Base-by-base conservation (phyloP, 495 filamentous ascomycete species). In the Apodospora peruviana region DNA sequence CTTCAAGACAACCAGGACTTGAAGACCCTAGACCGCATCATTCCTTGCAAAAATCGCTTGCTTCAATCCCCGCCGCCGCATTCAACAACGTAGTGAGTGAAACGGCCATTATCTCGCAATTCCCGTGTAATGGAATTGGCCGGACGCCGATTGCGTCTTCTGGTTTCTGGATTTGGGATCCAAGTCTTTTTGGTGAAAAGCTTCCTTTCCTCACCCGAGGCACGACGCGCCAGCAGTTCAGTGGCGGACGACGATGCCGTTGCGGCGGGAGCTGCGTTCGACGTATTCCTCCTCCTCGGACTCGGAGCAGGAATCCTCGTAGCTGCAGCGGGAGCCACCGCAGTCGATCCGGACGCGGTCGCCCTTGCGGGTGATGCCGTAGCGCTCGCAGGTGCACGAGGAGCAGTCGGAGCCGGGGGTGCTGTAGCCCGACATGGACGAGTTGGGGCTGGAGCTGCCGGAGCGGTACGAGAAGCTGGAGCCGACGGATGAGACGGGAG, bases 321-420 rank as follows among this genome's bases (percentile, higher is more conserved):
- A 91, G 50, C 86, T 86, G 67, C 90, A 96, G 62, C 89, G 83
- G 50, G 79, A 72, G 52, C 90, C 90, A 38, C 89, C 89, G 58
- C 90, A 96, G 78, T 96, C 90, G 52, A 96, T 81, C 79, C 90
- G 93, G 79, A 96, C 85, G 48, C 89, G 80, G 63, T 90, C 85
- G 51, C 90, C 90, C 72, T 83, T 82, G 70, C 90, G 87, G 49
- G 90, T 96, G 76, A 96, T 94, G 47, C 90, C 90, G 74, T 93
- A 96, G 74, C 90, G 88, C 59, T 96, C 87, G 70, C 90, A 96
- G 50, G 81, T 85, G 78, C 90, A 96, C 63, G 67, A 67, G 53
- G 68, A 65, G 66, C 66, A 73, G 62, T 72, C 69, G 10, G 72
- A 74, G 48, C 70, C 62, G 34, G 75, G 72, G 42, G 77, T 80